Conservation (phyloP, 2,329 filamentous ascomycete genomes). For the Bipolaris bicolor region DNA sequence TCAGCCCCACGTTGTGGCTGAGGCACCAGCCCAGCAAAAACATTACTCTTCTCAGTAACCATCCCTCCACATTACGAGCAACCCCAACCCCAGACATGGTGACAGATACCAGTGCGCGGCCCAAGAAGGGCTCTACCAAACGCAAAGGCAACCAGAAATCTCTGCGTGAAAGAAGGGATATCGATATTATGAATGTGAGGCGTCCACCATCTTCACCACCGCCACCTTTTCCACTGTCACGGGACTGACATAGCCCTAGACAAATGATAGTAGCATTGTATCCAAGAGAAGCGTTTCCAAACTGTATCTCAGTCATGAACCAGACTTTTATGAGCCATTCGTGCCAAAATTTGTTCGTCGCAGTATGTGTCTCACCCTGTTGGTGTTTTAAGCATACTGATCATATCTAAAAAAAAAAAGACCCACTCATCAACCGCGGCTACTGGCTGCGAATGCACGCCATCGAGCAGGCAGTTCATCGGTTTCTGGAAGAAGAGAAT, state of each 20-base stretch:
- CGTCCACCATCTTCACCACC: neutral
- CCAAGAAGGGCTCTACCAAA: constrained; percentile 20
- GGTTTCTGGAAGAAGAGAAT: constrained; percentile 69
- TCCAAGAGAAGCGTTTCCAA: constrained; percentile 93
- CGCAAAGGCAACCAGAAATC: constrained; percentile 25
- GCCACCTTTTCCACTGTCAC: neutral
- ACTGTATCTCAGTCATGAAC: constrained; percentile 76
- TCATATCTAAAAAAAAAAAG: neutral
- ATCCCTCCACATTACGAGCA: constrained; percentile 3
- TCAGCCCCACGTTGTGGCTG: constrained; percentile 33
- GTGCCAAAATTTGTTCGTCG: constrained; percentile 82
- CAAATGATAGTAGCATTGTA: constrained; percentile 89
- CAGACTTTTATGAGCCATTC: constrained; percentile 87
- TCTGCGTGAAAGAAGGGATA: constrained; percentile 52
- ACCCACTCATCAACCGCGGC: constrained; percentile 88
- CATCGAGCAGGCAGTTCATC: constrained; percentile 74
- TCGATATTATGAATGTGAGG: constrained; percentile 63
- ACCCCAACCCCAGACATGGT: constrained; percentile 16
- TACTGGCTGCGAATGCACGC: constrained; percentile 87
- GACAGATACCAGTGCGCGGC: constrained; percentile 16
- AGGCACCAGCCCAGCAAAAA: constrained; percentile 23
- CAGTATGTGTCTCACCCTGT: constrained; percentile 33
- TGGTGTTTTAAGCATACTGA: constrained; percentile 2
- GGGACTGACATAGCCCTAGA: constrained; percentile 57
- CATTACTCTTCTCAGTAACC: constrained; percentile 16